Percentiles rank a stretch among this genome's conserved stretches.
Conservation (phyloP, 768 basidiomycete genomes). For the Suillus americanus region DNA sequence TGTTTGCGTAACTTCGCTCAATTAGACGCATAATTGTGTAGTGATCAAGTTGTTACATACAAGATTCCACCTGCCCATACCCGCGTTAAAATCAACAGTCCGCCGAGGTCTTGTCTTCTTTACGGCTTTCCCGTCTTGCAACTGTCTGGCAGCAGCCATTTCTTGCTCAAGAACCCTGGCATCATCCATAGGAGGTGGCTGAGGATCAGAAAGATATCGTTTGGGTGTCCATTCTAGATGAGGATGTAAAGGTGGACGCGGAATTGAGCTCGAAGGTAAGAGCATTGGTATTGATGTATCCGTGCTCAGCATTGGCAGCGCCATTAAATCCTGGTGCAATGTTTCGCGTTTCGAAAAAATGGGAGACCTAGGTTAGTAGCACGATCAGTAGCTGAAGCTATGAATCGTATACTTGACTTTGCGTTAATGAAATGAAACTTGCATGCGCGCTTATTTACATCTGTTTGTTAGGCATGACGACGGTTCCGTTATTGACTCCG, state of each 20-base stretch:
- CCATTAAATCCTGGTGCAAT: background rate
- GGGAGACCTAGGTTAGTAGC: background rate
- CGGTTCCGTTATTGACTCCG: background rate
- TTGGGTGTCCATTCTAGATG: constrained; percentile 76
- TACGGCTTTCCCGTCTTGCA: constrained; percentile 76
- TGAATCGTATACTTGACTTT: background rate
- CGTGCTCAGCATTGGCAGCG: constrained; percentile 13
- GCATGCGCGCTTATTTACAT: constrained; percentile 11
- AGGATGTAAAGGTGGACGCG: constrained; percentile 34
- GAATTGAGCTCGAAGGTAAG: constrained; percentile 45
- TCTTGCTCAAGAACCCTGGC: constrained; percentile 76
- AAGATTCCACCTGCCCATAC: constrained; percentile 81
- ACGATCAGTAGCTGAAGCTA: background rate
- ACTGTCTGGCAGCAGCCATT: constrained; percentile 67
- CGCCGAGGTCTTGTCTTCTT: constrained; percentile 92
- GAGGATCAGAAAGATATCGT: constrained; percentile 61
- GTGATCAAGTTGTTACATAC: constrained; percentile 44
- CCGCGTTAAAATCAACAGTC: constrained; percentile 94
- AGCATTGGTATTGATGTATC: constrained; percentile 47
- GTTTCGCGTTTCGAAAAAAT: background rate
- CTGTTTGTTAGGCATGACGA: constrained; percentile 21
- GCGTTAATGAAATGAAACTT: background rate
- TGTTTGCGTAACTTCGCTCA: constrained; percentile 63
- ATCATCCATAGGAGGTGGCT: constrained; percentile 80
- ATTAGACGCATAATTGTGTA: background rate